Evolutionary conservation across 2,329 filamentous ascomycete species (phyloP), one percentile per base, ranked within the genome.

Genomic region (Diaporthe ilicicola): DNA sequence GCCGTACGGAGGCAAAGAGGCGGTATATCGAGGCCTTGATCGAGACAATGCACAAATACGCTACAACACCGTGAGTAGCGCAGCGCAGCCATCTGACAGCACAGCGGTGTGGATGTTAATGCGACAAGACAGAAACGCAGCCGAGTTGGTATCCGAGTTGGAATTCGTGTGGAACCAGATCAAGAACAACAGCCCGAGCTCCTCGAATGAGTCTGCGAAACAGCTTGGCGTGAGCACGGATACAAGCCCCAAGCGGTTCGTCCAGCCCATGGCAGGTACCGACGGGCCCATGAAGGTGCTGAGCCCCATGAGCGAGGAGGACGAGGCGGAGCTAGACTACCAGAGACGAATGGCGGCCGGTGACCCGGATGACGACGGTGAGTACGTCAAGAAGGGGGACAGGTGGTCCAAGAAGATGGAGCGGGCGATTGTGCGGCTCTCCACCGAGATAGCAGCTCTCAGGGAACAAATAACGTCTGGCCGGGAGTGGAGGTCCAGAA

Each of bases 141-240:
- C 92, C 72, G 95, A 97, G 81, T 87, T 99, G 48, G 95, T 98
- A 46, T 88, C 91, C 12, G 96, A 99, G 81, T 89, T 99, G n/a
- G 96, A 99, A 82, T 99, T 98, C 77, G 95, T 99, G 48, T 99
- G 96, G 96, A 94, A 98, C 76, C 96, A 98, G 81, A 95, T 99
- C 76, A 97, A 96, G 81, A 92, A 92, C 76, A 98, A 95, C 77
- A 89, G 90, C 13, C 90, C 92, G 4, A 89, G 88, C 22, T 90
- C 91, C 46, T 83, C 90, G 48, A 80, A 87, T 50, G 86, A 88
- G 13, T 89, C 87, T 1, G 86, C 87, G n/a, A 85, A 86, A 74
- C 82, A 83, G 32, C 81, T 79, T 68, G 80, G 79, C 68, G 73
- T 74, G 74, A 73, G 79, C 76, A 51, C 32, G 46, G 71, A 79